Conservation (phyloP, 2,329 filamentous ascomycete genomes). For the Pseudogymnoascus sp. region DNA sequence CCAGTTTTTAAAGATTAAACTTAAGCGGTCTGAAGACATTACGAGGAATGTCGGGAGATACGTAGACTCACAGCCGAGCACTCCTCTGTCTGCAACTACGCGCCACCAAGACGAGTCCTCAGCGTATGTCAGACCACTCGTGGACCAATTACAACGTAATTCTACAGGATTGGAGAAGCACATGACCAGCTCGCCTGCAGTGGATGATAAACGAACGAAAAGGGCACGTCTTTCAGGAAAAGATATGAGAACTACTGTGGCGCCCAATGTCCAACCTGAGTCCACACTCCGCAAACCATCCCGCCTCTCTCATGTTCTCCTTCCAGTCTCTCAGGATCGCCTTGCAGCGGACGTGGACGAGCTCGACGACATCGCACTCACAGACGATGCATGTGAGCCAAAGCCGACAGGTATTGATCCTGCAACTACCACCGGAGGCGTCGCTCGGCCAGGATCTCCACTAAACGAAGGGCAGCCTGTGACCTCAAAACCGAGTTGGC, state of each 20-base stretch:
- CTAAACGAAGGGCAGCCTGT: neutral
- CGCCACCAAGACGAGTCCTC: neutral
- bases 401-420: no score
- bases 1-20: constrained; percentile 17
- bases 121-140: neutral
- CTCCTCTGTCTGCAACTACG: neutral
- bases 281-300: constrained; percentile 3
- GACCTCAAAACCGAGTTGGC: neutral
- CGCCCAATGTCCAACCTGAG: neutral
- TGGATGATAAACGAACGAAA: neutral
- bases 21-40: constrained; percentile 16
- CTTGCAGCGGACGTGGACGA: neutral
- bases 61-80: neutral
- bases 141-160: neutral
- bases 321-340: neutral
- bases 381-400: neutral
- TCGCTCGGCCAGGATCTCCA: neutral
- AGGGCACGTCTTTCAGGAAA: neutral
- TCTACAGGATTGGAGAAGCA: neutral
- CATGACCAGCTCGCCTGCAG: neutral
- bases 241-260: neutral
- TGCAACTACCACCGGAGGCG: neutral
- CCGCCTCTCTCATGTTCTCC: neutral
- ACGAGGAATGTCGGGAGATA: constrained; percentile 1
- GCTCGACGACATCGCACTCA: neutral